These are phyloP conservation scores for Ilyonectria destructans DNA, from an alignment of 2,329 filamentous ascomycete genomes.

Conservation along the genomic window DNA sequence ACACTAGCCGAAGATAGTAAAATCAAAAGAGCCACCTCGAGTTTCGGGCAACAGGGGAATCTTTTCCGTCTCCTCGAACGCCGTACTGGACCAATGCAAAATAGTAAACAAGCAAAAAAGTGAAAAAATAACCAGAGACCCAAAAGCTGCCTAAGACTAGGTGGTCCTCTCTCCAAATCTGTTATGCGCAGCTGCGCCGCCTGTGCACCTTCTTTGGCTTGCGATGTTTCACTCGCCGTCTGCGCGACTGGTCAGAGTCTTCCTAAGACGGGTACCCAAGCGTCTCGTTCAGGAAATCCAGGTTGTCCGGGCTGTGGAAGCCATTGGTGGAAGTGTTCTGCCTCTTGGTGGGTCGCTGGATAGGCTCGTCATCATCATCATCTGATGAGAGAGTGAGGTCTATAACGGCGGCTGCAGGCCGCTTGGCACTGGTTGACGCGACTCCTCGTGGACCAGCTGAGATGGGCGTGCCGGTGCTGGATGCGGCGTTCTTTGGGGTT, in stretches of 20 bases:
- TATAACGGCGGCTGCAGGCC: conserved; percentile 69
- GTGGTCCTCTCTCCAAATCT: conserved; percentile 3
- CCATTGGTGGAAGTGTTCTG: conserved; percentile 54
- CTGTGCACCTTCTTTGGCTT: conserved; percentile 27
- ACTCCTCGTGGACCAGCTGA: conserved; percentile 56
- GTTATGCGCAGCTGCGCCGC: conserved; percentile 10
- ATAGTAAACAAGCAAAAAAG: conserved; percentile 16
- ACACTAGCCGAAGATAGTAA: conserved; percentile 30
- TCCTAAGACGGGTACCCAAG: conserved; percentile 44
- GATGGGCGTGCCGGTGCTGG: conserved; percentile 57
- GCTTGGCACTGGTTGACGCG: conserved; percentile 62
- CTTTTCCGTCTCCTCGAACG: conserved; percentile 50
- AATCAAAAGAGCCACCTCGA: conserved; percentile 41
- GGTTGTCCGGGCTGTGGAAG: conserved; percentile 36
- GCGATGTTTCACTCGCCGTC: conserved; percentile 29
- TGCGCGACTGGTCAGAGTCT: conserved; percentile 19
- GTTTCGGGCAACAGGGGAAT: conserved; percentile 48
- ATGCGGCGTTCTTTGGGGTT: conserved; percentile 56
- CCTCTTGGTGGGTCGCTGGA: conserved; percentile 65
- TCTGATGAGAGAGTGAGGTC: conserved; percentile 73
- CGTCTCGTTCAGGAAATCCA: conserved; percentile 45
- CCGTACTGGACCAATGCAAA: conserved; percentile 41
- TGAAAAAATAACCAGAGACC: not conserved
- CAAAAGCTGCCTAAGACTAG: conserved; percentile 14
- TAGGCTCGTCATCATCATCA: conserved; percentile 67